Conservation (phyloP, 352 stramenopile species). For the Pythium volutum region DNA sequence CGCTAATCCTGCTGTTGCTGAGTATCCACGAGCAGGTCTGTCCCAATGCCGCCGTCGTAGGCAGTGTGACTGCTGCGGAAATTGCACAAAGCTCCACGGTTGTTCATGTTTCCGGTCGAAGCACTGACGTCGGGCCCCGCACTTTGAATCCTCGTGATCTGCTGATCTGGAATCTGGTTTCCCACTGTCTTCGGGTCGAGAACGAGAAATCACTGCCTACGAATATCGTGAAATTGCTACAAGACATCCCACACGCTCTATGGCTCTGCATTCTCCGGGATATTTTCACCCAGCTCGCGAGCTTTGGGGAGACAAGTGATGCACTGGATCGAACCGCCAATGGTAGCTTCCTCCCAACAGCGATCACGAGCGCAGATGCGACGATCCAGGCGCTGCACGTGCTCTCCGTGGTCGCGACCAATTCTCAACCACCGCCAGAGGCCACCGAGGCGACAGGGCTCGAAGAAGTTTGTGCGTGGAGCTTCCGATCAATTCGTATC, state of each 20-base stretch:
- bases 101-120: background rate
- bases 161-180: constrained; percentile 17
- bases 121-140: background rate
- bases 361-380: background rate
- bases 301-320: background rate
- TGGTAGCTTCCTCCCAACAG: background rate
- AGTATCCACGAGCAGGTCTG: constrained; percentile 27
- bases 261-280: constrained; percentile 17
- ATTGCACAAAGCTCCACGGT: background rate
- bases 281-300: background rate
- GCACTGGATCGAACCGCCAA: background rate
- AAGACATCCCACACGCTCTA: constrained; percentile 8
- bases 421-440: background rate
- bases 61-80: background rate
- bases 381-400: constrained; percentile 7
- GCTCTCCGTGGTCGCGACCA: constrained; percentile 2
- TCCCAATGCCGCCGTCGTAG: background rate
- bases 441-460: background rate
- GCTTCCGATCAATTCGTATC: constrained; percentile 4
- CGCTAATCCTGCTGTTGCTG: constrained; percentile 17
- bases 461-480: constrained; percentile 2
- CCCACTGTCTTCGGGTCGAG: constrained; percentile 1
- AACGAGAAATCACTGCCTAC: background rate
- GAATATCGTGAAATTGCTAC: constrained; percentile 11
- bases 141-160: constrained; percentile 13